Evolutionary conservation across 179 eudicot genomes (phyloP).

Genomic region (Amaranthus tricolor): DNA sequence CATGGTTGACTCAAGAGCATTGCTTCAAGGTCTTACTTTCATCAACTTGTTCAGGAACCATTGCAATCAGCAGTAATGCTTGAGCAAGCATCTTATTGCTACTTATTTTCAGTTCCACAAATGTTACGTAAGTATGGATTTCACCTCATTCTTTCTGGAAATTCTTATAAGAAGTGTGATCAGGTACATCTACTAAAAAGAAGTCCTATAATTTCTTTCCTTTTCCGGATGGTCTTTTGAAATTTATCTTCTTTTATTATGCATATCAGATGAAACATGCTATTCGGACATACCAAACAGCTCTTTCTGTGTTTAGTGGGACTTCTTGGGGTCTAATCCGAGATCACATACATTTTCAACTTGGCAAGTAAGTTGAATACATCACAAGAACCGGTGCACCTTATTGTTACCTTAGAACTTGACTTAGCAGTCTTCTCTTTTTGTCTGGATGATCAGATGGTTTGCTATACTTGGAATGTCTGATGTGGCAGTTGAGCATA

Average conservation of each 20-base stretch:
- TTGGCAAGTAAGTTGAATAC: constrained; percentile 73
- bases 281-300: constrained; percentile 81
- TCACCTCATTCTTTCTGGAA: constrained; percentile 95
- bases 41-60: constrained; percentile 60
- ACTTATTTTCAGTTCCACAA: constrained; percentile 72
- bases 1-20: constrained; percentile 13
- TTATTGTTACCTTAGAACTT: not conserved
- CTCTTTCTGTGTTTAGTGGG: constrained; percentile 80
- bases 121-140: constrained; percentile 96
- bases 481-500: constrained; percentile 83
- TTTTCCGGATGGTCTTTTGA: not conserved
- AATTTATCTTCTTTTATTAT: constrained; percentile 10
- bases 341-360: constrained; percentile 88
- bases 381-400: constrained; percentile 4
- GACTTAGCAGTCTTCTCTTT: constrained; percentile 7
- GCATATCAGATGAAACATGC: constrained; percentile 78
- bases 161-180: constrained; percentile 78
- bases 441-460: constrained; percentile 59
- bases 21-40: constrained; percentile 28
- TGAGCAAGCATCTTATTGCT: constrained; percentile 98
- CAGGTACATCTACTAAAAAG: constrained; percentile 52
- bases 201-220: constrained; percentile 3
- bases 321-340: constrained; percentile 83
- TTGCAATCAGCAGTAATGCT: constrained; percentile 90
- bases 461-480: constrained; percentile 79